Percentiles rank a stretch among this genome's conserved stretches.
phyloP scores from a whole-genome alignment of 805 yeast species.

The Priceomyces medius region DNA sequence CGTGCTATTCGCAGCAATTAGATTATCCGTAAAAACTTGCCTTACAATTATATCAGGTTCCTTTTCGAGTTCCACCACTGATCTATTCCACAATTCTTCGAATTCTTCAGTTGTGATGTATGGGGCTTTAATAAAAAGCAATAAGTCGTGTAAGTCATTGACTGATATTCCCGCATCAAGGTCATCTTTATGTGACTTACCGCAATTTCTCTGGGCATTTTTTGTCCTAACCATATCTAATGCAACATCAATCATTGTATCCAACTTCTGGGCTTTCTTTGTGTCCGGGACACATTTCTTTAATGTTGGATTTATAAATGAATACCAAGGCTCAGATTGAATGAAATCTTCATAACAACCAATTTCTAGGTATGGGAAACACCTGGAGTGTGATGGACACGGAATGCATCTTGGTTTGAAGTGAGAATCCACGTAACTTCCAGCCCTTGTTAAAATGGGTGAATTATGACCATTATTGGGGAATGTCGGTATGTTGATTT shows the following conservation, averaged over 20 bases:
- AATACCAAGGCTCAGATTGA: constrained; percentile 51
- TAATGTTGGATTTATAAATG: constrained; percentile 55
- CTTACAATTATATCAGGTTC: constrained; percentile 76
- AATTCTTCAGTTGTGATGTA: constrained; percentile 61
- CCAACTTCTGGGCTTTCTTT: constrained; percentile 63
- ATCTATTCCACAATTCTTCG: constrained; percentile 70
- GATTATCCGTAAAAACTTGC: constrained; percentile 55
- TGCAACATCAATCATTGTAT: constrained; percentile 64
- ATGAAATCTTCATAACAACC: constrained; percentile 72
- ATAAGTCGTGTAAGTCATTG: constrained; percentile 52
- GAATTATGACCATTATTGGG: constrained; percentile 25
- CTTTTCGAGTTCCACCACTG: constrained; percentile 56
- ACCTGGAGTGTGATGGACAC: constrained; percentile 81
- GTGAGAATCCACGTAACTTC: constrained; percentile 42
- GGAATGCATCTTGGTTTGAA: constrained; percentile 63
- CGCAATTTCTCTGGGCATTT: constrained; percentile 64
- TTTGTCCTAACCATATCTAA: constrained; percentile 63
- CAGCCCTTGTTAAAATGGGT: constrained; percentile 34
- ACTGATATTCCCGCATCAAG: constrained; percentile 50
- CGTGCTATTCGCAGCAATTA: not conserved
- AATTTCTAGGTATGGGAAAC: constrained; percentile 58
- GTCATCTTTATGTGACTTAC: constrained; percentile 44
- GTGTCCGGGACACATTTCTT: constrained; percentile 71
- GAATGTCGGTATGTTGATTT: constrained; percentile 46
- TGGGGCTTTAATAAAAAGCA: constrained; percentile 46